Base-by-base conservation (phyloP, 805 yeast genomes). In the Ogataea paraovalis region DNA sequence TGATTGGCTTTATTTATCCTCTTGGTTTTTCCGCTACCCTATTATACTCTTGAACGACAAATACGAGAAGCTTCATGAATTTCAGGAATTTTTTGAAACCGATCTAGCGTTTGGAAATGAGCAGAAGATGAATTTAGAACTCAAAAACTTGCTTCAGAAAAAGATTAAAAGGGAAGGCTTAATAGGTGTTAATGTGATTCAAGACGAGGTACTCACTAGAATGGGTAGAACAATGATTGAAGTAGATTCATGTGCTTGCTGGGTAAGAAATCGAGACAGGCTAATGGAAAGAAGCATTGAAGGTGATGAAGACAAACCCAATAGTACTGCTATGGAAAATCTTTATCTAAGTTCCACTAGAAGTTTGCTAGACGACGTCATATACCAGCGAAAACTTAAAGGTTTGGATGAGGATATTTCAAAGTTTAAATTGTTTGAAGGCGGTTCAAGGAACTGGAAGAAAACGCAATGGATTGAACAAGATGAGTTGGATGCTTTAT, bases 141-240 rank as follows among this genome's bases (percentile, higher is more conserved):
- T 78, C 22, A 62, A 64, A 18, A 52, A 52, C 1, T 64, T 73
- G 16, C 45, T 78, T 18, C 50, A 56, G 9, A 59, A 18, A 2
- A 54, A 57, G 22, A 22, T 61, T 9, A 49, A 45, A 39, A 42
- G 41, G 4, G 33, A 53, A 8, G 40, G 44, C 3, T 18, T 41
- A n/a, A 43, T 41, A 9, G 42, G 30, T 18, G 9, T 55, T 16
- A 64, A 63, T 41, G 65, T 76, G 0, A 51, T 76, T 3, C 52
- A 60, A 10, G 22, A 54, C 2, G 60, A 51, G 0, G 48, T 42
- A 3, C 74, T 68, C 48, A 74, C 77, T 1, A 67, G 95, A 48
- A 76, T 81, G 45, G 85, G 90, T 0, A 70, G 79, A 49, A 72
- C 84, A 4, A 66, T 82, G 9, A 60, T 89, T 4, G 98, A 92